Evolutionary conservation across 148 eudicot species (phyloP), one percentile per base, ranked within the genome.

Genomic region (Vaccinium corymbosum): DNA sequence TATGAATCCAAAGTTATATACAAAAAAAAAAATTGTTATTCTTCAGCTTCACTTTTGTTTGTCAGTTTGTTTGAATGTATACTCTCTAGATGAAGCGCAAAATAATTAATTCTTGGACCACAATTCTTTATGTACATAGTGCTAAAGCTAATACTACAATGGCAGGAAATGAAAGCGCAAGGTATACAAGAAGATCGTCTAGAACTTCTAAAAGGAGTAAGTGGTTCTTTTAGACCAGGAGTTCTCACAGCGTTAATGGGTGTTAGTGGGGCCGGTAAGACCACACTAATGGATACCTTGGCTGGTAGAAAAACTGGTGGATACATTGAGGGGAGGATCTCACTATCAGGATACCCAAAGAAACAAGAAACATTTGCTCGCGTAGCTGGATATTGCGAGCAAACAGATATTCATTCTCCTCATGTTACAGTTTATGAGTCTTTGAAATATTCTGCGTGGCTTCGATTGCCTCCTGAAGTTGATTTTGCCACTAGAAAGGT

Each of bases 141-240:
- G 72, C 35, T 66, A 11, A 66, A 66, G 35, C 3, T 66, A 19
- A 29, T 68, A 68, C 6, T 27, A 1, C 13, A 22, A 50, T 25
- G 89, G 73, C 79, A 95, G 97, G 98, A 95, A 87, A 92, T 95
- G 98, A 95, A 89, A 86, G 85, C 83, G 5, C 94, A 90, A 87
- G 98, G 98, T 46, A 87, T 90, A 15, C 50, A 11, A 19, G 93
- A 90, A 80, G 92, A 95, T 38, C 91, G 76, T 16, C 81, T 95
- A 83, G 89, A 90, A 80, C 95, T 93, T 84, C 87, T 95, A 52
- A 95, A 92, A 83, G 91, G 93, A 11, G 92, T 95, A 5, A 95
- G 93, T 85, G 98, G 98, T 72, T 89, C 93, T 78, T 94, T 94
- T 72, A 91, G 95, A 86, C 98, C 98, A 9, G 95, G 98, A 76